Evolutionary conservation across 1,284 basidiomycete species (phyloP).

Genomic region (Pseudozyma hubeiensis): DNA sequence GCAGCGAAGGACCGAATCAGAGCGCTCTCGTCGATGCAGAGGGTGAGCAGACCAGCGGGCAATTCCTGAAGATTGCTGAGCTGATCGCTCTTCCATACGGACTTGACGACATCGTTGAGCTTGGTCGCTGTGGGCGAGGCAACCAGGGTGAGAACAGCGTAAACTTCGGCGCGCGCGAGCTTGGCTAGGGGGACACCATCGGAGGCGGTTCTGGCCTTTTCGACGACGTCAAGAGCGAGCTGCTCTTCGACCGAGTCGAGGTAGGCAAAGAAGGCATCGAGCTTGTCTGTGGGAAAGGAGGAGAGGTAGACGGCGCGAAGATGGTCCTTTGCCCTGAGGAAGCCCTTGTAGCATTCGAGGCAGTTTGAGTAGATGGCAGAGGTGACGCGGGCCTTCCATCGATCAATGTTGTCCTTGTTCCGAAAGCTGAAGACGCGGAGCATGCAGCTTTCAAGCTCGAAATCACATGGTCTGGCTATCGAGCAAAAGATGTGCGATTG

Average conservation of each 20-base stretch:
- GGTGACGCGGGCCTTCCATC: conserved; percentile 42
- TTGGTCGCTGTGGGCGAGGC: conserved; percentile 31
- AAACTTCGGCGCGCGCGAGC: conserved; percentile 43
- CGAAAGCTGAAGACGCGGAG: conserved; percentile 55
- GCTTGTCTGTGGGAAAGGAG: conserved; percentile 35
- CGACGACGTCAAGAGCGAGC: conserved; percentile 34
- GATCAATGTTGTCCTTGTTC: conserved; percentile 34
- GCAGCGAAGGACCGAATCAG: conserved; percentile 41
- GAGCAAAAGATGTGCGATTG: conserved; percentile 40
- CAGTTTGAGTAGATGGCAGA: conserved; percentile 48
- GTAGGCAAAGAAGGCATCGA: conserved; percentile 51
- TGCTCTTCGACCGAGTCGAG: conserved; percentile 50
- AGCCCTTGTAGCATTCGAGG: conserved; percentile 55
- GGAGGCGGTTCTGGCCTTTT: conserved; percentile 16
- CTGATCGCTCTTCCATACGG: conserved; percentile 30
- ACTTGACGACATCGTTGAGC: conserved; percentile 35
- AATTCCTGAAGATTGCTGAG: conserved; percentile 41
- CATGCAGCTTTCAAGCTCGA: conserved; percentile 59
- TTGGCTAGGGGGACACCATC: conserved; percentile 20
- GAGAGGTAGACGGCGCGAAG: conserved; percentile 37
- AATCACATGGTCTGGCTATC: conserved; percentile 41
- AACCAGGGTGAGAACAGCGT: conserved; percentile 41
- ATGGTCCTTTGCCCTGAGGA: conserved; percentile 40
- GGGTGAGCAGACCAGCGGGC: conserved; percentile 44
- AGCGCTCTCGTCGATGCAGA: conserved; percentile 41